Evolutionary conservation across 2,329 filamentous ascomycete species (phyloP), one percentile per base, ranked within the genome.

Genomic region (Macrophomina tecta): DNA sequence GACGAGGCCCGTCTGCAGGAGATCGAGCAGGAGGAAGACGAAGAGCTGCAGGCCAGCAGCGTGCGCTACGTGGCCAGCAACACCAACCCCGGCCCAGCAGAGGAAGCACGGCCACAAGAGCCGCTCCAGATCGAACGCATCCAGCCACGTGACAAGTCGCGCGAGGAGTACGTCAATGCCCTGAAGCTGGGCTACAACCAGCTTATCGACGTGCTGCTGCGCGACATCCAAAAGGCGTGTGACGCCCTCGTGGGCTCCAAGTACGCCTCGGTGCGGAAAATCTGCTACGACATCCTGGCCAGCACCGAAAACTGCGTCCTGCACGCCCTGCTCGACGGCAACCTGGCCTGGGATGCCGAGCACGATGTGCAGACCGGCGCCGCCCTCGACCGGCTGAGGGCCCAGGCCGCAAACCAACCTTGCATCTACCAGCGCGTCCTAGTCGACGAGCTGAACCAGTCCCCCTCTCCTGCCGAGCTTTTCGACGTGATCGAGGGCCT

Each of bases 381-480:
- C 11, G 65, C 65, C 36, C 38, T 67, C 28, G 46, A 62, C 42
- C 56, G 58, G n/a, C 65, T 67, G 58, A 55, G 65, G 9, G 18
- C 12, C 36, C 65, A 67, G 40, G 65, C 65, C 36, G 45, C 16
- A 5, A 30, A 51, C 48, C 65, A 67, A 49, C 65, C 65, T 28
- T 67, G 65, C 65, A 62, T 67, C 49, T 67, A 67, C 65, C 65
- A 67, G 58, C 65, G 65, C 32, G 65, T 67, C 36, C 65, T 67
- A 3, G 65, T 67, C 65, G 65, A 67, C 65, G 65, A 67, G 49
- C 56, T 67, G 45, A 63, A 62, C 65, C 65, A 67, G 48, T 67
- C 65, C 18, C 56, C 56, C 48, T 55, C 56, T n/a, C 65, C 65
- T 12, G 58, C 65, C 49, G 56, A 67, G 65, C 56, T 67, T 9